phyloP scores from a whole-genome alignment of 345 rosid species.

The Sisymbrium altissimum region DNA sequence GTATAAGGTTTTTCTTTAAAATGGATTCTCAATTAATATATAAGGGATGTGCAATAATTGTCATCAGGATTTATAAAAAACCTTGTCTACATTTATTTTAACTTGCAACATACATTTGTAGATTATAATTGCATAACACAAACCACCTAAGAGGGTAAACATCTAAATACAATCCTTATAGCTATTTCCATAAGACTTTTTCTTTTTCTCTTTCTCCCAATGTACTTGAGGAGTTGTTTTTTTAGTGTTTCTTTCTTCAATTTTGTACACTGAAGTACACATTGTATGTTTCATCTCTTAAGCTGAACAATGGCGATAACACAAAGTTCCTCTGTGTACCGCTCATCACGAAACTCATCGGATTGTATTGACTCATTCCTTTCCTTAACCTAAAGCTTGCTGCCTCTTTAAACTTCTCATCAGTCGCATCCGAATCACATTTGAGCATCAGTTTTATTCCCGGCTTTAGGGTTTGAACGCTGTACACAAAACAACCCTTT shows the following conservation, averaged over 20 bases:
- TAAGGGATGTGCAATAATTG: background rate
- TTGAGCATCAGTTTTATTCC: constrained; percentile 43
- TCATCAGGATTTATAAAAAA: background rate
- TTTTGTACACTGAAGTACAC: constrained; percentile 62
- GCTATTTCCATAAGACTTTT: background rate
- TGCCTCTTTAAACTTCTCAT: constrained; percentile 31
- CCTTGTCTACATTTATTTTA: constrained; percentile 9
- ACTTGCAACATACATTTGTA: constrained; percentile 20
- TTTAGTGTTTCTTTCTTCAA: constrained; percentile 16
- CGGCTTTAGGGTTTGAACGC: constrained; percentile 35
- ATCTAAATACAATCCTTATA: constrained; percentile 13
- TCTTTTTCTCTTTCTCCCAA: background rate
- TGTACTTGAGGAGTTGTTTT: background rate
- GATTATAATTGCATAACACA: constrained; percentile 12
- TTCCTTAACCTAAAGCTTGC: constrained; percentile 54
- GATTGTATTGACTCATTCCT: constrained; percentile 59
- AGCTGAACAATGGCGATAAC: constrained; percentile 64
- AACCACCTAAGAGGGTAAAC: constrained; percentile 19
- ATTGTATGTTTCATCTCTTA: constrained; percentile 76
- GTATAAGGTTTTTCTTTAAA: too few relatives aligned
- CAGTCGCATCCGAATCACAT: constrained; percentile 43
- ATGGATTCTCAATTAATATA: too few relatives aligned
- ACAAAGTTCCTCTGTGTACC: constrained; percentile 63
- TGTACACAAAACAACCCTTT: constrained; percentile 58
- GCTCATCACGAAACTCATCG: constrained; percentile 71